Evolutionary conservation across 352 stramenopile genomes (phyloP).

Genomic region (Phytophthora hibernalis): DNA sequence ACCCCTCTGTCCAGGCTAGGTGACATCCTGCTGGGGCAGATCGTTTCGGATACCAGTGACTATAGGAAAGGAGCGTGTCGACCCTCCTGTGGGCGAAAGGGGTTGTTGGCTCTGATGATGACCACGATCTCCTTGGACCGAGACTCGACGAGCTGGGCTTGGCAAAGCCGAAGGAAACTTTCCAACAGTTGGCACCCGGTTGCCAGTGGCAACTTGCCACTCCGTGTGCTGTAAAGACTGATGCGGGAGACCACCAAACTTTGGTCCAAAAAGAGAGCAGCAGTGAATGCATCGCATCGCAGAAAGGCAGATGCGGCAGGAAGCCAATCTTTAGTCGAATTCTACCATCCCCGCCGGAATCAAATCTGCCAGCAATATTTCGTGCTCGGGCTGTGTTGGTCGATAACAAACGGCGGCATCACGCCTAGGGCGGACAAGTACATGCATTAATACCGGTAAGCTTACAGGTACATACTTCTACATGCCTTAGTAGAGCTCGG

Average conservation of each 20-base stretch:
- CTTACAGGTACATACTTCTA: too few species aligned
- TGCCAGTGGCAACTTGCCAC: too few species aligned
- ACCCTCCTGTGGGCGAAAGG: slow-evolving; percentile 2
- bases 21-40: slow-evolving; percentile 8
- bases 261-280: too few species aligned
- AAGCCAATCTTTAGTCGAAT: slow-evolving; percentile 13
- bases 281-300: too few species aligned
- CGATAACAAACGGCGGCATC: neutral
- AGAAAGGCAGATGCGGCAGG: slow-evolving; percentile 5
- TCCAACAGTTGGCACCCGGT: slow-evolving; percentile 4
- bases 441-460: too few species aligned
- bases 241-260: neutral
- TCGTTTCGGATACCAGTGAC: neutral
- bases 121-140: too few species aligned
- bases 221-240: slow-evolving; percentile 15
- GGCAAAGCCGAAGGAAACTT: slow-evolving; percentile 6
- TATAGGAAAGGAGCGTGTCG: neutral
- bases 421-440: neutral
- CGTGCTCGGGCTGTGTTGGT: slow-evolving; percentile 6
- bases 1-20: slow-evolving; percentile 1
- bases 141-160: neutral
- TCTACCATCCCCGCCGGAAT: neutral
- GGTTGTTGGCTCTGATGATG: neutral
- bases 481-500: too few species aligned
- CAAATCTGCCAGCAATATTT: slow-evolving; percentile 19